Evolutionary conservation across 768 basidiomycete genomes (phyloP).

Genomic region (Cystoderma amianthinum): DNA sequence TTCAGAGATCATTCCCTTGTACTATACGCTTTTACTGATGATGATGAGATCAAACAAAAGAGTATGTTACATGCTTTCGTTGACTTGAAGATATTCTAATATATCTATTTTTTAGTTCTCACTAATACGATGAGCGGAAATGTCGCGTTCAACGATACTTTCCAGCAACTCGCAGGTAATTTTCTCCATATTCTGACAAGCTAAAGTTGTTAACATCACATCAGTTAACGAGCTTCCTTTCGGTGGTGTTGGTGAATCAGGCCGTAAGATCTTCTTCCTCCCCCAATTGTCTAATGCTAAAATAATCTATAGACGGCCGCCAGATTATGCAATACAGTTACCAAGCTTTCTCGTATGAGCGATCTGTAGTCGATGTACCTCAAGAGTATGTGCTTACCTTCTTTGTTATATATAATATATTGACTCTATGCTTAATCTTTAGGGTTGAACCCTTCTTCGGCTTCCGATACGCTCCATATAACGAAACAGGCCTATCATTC

Average conservation of each 20-base stretch:
- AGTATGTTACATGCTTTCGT: conserved; percentile 17
- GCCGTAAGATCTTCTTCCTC: conserved; percentile 35
- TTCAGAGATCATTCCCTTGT: conserved; percentile 51
- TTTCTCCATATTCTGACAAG: neutral
- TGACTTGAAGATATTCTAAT: neutral
- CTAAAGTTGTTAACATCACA: neutral
- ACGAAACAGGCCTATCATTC: conserved; percentile 22
- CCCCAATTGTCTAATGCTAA: neutral
- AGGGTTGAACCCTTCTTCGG: conserved; percentile 34
- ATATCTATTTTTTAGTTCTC: conserved; percentile 35
- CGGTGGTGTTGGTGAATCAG: conserved; percentile 49
- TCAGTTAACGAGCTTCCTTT: conserved; percentile 22
- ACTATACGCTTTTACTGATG: conserved; percentile 57
- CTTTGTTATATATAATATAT: neutral
- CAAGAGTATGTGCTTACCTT: conserved; percentile 28
- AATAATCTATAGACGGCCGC: conserved; percentile 36
- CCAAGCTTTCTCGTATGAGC: conserved; percentile 44
- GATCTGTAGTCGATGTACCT: conserved; percentile 44
- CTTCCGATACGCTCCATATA: conserved; percentile 48
- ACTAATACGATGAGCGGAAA: conserved; percentile 50
- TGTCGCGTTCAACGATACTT: conserved; percentile 52
- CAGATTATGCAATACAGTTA: conserved; percentile 47
- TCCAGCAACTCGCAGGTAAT: conserved; percentile 44
- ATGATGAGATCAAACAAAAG: conserved; percentile 27
- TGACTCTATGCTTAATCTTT: neutral